Evolutionary conservation across 2,329 filamentous ascomycete species (phyloP).

Genomic region (Fusarium incarnatum): DNA sequence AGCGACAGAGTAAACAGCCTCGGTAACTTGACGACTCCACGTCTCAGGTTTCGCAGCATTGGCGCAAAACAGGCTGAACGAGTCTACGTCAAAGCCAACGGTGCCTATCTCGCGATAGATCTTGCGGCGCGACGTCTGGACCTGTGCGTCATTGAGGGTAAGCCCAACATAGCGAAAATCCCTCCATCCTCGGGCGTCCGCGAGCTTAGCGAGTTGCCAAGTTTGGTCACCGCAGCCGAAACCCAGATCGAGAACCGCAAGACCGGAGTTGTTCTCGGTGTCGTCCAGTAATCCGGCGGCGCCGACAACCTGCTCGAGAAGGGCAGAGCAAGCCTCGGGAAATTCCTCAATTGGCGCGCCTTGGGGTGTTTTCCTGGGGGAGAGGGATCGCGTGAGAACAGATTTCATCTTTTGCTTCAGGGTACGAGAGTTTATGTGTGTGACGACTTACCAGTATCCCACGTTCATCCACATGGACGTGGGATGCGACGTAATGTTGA

Average conservation of each 20-base stretch:
- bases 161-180: conserved; percentile 64
- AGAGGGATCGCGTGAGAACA: not conserved
- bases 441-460: conserved; percentile 65
- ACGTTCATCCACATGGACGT: conserved; percentile 73
- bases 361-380: conserved; percentile 48
- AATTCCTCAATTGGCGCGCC: conserved; percentile 52
- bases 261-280: conserved; percentile 5
- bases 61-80: conserved; percentile 58
- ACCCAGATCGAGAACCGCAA: conserved; percentile 64
- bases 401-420: not conserved
- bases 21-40: conserved; percentile 51
- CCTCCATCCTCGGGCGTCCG: conserved; percentile 35
- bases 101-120: conserved; percentile 42
- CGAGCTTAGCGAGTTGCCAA: conserved; percentile 55
- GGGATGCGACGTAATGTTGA: conserved; percentile 62
- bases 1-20: conserved; percentile 45
- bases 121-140: conserved; percentile 51
- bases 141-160: conserved; percentile 61
- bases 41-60: conserved; percentile 61
- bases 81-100: conserved; percentile 16
- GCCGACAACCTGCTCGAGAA: conserved; percentile 61
- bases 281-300: conserved; percentile 54
- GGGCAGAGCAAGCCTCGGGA: conserved; percentile 60
- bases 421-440: not conserved
- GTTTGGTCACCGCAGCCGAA: conserved; percentile 71